Evolutionary conservation across 2,329 filamentous ascomycete genomes (phyloP).

Genomic region (Epichloe scottii): DNA sequence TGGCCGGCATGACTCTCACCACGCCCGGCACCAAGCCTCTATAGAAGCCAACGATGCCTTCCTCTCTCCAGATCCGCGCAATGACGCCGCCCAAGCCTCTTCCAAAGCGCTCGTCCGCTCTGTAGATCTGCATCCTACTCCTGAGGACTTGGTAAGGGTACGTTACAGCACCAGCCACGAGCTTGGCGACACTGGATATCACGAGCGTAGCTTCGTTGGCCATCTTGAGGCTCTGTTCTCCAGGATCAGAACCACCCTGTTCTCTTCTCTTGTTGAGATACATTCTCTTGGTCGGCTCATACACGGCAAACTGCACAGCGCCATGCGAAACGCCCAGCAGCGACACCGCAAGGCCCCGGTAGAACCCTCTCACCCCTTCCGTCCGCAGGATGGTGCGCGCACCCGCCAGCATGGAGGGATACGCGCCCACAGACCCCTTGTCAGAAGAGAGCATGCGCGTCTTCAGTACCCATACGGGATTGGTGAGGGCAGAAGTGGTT

Average conservation of each 20-base stretch:
- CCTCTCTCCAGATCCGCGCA: conserved; percentile 60
- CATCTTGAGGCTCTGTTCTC: conserved; percentile 23
- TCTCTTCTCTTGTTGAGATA: conserved; percentile 29
- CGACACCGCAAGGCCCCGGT: conserved; percentile 72
- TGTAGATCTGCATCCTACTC: conserved; percentile 78
- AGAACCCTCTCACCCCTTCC: conserved; percentile 73
- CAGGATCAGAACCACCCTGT: not conserved
- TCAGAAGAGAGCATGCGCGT: conserved; percentile 91
- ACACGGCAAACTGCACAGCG: conserved; percentile 90
- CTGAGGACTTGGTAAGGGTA: conserved; percentile 94
- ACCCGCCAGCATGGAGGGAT: conserved; percentile 64
- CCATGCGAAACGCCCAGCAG: conserved; percentile 83
- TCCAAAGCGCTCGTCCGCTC: conserved; percentile 63
- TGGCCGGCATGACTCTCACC: conserved; percentile 83
- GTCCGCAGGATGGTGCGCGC: conserved; percentile 49
- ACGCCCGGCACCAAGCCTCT: conserved; percentile 81
- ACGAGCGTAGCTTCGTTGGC: conserved; percentile 67
- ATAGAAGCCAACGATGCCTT: conserved; percentile 78
- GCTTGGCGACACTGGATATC: conserved; percentile 69
- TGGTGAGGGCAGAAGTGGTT: conserved; percentile 71
- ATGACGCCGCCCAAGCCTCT: conserved; percentile 60
- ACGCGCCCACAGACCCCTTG: conserved; percentile 60
- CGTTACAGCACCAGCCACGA: conserved; percentile 77
- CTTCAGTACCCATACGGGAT: conserved; percentile 97
- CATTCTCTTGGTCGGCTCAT: conserved; percentile 55